Evolutionary conservation across 495 filamentous ascomycete genomes (phyloP), one percentile per base, ranked within the genome.

Genomic region (Ascodesmis nigricans): DNA sequence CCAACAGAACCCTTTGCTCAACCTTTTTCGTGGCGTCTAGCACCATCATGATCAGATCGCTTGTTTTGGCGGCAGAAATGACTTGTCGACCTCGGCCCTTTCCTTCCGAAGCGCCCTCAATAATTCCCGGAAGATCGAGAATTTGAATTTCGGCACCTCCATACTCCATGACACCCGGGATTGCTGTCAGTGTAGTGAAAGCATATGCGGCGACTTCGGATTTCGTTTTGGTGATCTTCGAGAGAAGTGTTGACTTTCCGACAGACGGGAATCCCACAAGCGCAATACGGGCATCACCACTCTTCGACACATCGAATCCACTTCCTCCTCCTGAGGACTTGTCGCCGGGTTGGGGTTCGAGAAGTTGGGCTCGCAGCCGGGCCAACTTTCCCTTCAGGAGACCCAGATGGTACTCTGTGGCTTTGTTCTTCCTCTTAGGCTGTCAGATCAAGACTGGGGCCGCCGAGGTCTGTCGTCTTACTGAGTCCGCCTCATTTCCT

Each of bases 51-150:
- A 99, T 78, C 44, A 99, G 56, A 55, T 99, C 90, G 60, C 82
- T 92, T 9, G 90, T 95, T 73, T 91, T 99, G 15, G 90, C 90
- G n/a, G 90, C 90, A 20, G 79, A 91, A 52, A 99, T 99, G 25
- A 99, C 90, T 54, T 99, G 90, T 35, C 87, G 62, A 29, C 87
- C 87, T 66, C 87, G 60, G 16, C 90, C 90, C 58, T 99, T 99
- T 13, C 90, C 90, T 55, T 99, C 90, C 0, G 81, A 61, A 22
- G 90, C 90, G 29, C 90, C 90, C 52, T 99, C 90, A 49, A 99
- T 99, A 46, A 99, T 99, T 62, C 90, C 90, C 0, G 90, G 90
- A 38, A 99, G 60, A 75, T 99, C 90, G 25, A 99, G 72, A 39
- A 99, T 76, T 55, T 99, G 90, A 39, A 99, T 93, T 56, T 99